Evolutionary conservation across 208 protist genomes (phyloP).

Genomic region (Leishmania lainsoni): DNA sequence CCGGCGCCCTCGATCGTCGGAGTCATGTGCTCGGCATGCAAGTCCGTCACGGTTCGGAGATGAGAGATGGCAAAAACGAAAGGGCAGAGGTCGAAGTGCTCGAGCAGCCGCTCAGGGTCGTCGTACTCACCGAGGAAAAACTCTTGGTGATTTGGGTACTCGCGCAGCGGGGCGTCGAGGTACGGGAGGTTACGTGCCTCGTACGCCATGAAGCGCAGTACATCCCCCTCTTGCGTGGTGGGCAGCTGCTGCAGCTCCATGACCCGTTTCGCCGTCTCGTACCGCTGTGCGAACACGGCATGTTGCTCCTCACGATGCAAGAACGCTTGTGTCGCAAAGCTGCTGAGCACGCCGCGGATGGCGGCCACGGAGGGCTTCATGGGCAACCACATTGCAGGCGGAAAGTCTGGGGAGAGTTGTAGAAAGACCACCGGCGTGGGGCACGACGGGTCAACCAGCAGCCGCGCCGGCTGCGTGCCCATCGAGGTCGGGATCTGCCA

Average conservation of each 20-base stretch:
- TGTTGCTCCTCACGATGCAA: slow-evolving; percentile 85
- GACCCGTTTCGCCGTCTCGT: slow-evolving; percentile 50
- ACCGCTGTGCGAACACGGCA: slow-evolving; percentile 56
- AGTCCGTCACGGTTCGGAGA: slow-evolving; percentile 80
- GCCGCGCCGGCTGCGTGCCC: slow-evolving; percentile 72
- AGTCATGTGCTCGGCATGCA: slow-evolving; percentile 71
- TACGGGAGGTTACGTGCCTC: slow-evolving; percentile 82
- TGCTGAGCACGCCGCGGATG: slow-evolving; percentile 80
- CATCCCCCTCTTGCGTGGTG: slow-evolving; percentile 46
- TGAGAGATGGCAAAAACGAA: slow-evolving; percentile 82
- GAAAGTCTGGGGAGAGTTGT: slow-evolving; percentile 86
- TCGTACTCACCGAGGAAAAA: slow-evolving; percentile 91
- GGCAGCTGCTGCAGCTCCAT: slow-evolving; percentile 77
- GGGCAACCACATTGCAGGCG: slow-evolving; percentile 91
- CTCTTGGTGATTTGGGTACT: slow-evolving; percentile 85
- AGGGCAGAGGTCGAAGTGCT: slow-evolving; percentile 88
- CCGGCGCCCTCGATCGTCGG: slow-evolving; percentile 84
- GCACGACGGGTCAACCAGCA: slow-evolving; percentile 74
- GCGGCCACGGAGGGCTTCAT: slow-evolving; percentile 77
- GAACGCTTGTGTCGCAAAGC: slow-evolving; percentile 77
- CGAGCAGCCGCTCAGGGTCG: slow-evolving; percentile 82
- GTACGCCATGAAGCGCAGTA: slow-evolving; percentile 83
- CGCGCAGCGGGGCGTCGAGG: slow-evolving; percentile 67
- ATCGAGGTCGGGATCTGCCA: slow-evolving; percentile 85
- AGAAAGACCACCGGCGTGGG: slow-evolving; percentile 70